Base-by-base conservation (phyloP, 108 stramenopile species). In the Nannochloropsis gaditana region DNA sequence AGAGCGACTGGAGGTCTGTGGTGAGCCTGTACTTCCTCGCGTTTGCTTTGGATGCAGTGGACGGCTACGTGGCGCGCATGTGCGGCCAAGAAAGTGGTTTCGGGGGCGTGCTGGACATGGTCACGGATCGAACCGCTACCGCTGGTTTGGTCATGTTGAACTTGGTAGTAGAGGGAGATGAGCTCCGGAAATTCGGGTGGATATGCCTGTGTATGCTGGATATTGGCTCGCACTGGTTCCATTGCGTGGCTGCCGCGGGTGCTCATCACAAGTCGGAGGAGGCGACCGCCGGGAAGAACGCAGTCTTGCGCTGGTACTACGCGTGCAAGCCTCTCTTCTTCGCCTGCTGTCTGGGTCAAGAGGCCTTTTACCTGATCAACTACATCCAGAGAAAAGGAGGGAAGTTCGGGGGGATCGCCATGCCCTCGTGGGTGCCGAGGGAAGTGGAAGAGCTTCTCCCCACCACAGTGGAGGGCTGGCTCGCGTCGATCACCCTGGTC, bases 71-170 rank as follows among this genome's bases (percentile, higher is more conserved):
- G 19, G 98, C 98, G 41, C 91, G 98, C 44, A 94, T 93, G 82
- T 92, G 95, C 45, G 86, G 95, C 80, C 98, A 99, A 90, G 92
- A 91, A 50, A 89, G 84, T 45, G 83, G 86, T 42, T 97, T 94
- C 86, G 98, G 98, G 21, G 94, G 94, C 1, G 86, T 97, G 21
- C 89, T 99, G 45, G 98, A 99, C 86, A 99, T 99, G 98, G 94
- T 97, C 31, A 99, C 98, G 2, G 98, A 99, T 89, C 90, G 98
- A 47, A 95, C 94, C 87, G 93, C 96, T 45, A 99, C 98, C 2
- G 86, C 95, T 9, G 97, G 91, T 5, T 84, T 91, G 45, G 90
- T 91, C 19, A 43, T 89, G 79, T 80, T 91, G 43, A 85, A 90
- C 17, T 44, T 88, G 41, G 41, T 43, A 44, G 82, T 91, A 43